Base-by-base conservation (phyloP, 208 protist species). In the Phytomonas francai region DNA sequence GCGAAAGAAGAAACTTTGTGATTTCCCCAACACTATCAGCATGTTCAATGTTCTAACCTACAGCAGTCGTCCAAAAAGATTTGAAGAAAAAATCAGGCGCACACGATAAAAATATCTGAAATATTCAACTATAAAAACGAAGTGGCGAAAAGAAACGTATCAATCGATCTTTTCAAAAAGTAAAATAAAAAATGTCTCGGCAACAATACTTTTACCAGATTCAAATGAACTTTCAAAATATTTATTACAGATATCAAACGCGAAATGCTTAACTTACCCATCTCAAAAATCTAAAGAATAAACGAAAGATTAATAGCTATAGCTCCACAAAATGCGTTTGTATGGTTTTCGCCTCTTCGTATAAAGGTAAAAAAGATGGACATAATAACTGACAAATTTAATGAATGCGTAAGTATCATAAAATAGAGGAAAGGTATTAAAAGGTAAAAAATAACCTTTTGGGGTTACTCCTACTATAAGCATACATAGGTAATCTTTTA, bases 261-360 rank as follows among this genome's bases (percentile, higher is more conserved):
- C 5, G 19, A 54, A 66, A 51, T 45, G n/a, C 22, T 31, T 31
- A 59, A 59, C 25, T 22, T 4, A 32, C 36, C 3, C 30, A 27
- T 30, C 22, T 56, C 19, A 54, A 66, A 66, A 25, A 45, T 14
- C 19, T n/a, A 27, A 56, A 63, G 22, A 63, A 59, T 22, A 58
- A 64, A 25, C 31, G 25, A 61, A 31, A 65, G 42, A 72, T 31
- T 29, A 61, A 60, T 27, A 30, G 19, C 29, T 56, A 59, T 59
- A 39, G 31, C 34, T 34, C 31, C 4, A 7, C 27, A 25, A 68
- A 68, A 29, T 29, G 4, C 0, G n/a, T 32, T 68, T 58, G 42
- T 25, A 27, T 27, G 0, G 4, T 54, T 4, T 66, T 66, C n/a
- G 4, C 32, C 49, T 29, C 6, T 54, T 54, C 45, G 25, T 25